Evolutionary conservation across 176 grass and related monocot genomes (phyloP).

Genomic region (Hordeum marinum): DNA sequence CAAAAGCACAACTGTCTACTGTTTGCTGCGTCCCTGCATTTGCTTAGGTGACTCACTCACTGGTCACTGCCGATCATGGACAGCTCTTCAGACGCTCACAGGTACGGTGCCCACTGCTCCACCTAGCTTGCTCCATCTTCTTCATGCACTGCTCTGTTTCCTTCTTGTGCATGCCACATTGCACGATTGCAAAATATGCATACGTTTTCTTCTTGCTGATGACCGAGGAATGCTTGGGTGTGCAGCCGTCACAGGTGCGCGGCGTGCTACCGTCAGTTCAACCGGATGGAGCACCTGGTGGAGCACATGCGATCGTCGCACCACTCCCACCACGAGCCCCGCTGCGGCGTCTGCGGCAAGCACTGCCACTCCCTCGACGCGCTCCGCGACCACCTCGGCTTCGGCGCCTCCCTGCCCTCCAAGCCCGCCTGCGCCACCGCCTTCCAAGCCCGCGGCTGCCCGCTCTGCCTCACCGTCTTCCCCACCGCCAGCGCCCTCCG

Average conservation of each 20-base stretch:
- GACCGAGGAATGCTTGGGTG: background rate
- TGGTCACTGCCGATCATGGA: constrained; percentile 2
- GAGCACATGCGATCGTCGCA: constrained; percentile 69
- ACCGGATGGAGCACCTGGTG: constrained; percentile 80
- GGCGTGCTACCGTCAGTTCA: constrained; percentile 82
- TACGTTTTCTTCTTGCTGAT: background rate
- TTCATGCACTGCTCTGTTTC: too few species aligned
- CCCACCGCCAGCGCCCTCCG: constrained; percentile 15
- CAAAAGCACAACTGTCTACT: background rate
- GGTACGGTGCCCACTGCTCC: background rate
- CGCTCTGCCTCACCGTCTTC: constrained; percentile 52
- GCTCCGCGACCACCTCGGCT: constrained; percentile 73
- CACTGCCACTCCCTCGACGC: constrained; percentile 80
- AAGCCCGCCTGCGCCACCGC: constrained; percentile 54
- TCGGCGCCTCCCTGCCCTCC: constrained; percentile 48
- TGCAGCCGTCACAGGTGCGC: constrained; percentile 38
- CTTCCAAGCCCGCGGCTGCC: constrained; percentile 55
- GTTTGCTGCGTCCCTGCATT: background rate
- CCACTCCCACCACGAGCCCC: constrained; percentile 72
- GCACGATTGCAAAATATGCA: too few species aligned
- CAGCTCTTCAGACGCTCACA: constrained; percentile 13
- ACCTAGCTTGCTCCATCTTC: too few species aligned
- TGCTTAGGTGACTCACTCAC: too few species aligned
- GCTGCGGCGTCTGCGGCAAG: constrained; percentile 63
- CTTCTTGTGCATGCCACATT: background rate